Conservation (phyloP, 2,329 filamentous ascomycete species). For the Rhinocladiella similis region DNA sequence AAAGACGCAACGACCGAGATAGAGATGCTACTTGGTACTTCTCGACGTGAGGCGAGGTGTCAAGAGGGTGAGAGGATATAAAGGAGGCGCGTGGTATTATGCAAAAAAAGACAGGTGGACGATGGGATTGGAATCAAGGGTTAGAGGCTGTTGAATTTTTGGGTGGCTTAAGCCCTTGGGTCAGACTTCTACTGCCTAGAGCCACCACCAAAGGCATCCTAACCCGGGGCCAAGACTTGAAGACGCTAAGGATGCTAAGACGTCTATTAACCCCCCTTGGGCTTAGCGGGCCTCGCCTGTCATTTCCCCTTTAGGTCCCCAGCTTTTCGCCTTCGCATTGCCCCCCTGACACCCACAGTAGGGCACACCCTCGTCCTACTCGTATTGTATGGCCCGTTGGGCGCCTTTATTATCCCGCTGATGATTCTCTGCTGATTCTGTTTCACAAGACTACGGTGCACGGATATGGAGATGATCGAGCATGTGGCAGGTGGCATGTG, state of each 20-base stretch:
- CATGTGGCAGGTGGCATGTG: too few relatives aligned
- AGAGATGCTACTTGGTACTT: neutral
- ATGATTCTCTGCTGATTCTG: neutral
- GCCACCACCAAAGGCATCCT: too few relatives aligned
- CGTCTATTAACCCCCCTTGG: slow-evolving; percentile 3
- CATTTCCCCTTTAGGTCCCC: slow-evolving; percentile 9
- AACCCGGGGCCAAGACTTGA: too few relatives aligned
- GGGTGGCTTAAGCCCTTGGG: neutral
- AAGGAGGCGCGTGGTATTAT: neutral
- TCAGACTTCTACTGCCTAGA: too few relatives aligned
- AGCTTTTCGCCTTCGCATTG: slow-evolving; percentile 5
- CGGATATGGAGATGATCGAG: too few relatives aligned
- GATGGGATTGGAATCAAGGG: too few relatives aligned
- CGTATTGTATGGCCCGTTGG: too few relatives aligned
- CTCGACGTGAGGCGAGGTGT: neutral
- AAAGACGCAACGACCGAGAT: too few relatives aligned
- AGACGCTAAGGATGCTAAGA: neutral
- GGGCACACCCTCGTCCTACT: too few relatives aligned
- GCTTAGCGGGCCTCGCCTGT: slow-evolving; percentile 7
- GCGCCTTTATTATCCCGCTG: too few relatives aligned
- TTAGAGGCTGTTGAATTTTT: neutral
- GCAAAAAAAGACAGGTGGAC: neutral
- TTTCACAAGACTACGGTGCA: neutral
- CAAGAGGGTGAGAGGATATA: neutral
- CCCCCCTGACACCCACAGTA: neutral